Evolutionary conservation across 2,329 filamentous ascomycete genomes (phyloP).

Genomic region (Periconia sp.): DNA sequence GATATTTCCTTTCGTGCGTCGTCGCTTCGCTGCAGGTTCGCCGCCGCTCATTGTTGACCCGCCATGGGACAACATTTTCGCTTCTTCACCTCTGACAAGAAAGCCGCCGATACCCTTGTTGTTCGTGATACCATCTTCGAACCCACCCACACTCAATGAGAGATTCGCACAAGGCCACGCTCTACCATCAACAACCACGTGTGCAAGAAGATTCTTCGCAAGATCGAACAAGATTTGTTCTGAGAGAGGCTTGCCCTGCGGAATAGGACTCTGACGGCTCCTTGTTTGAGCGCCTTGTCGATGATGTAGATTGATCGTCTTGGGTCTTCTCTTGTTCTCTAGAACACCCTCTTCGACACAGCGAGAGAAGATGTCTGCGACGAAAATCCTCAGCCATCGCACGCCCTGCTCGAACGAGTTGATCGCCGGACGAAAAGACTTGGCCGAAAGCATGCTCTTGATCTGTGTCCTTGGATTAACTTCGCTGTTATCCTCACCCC

Average conservation of each 20-base stretch:
- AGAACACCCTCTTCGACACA: constrained; percentile 89
- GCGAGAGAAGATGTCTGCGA: constrained; percentile 86
- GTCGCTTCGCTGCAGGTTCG: constrained; percentile 37
- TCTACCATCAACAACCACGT: constrained; percentile 77
- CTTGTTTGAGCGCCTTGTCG: constrained; percentile 74
- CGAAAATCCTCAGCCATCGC: constrained; percentile 90
- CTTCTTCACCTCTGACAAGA: constrained; percentile 70
- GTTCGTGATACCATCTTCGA: constrained; percentile 83
- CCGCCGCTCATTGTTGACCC: constrained; percentile 12
- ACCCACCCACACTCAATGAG: constrained; percentile 86
- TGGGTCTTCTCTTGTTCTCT: constrained; percentile 85
- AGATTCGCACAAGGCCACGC: constrained; percentile 94
- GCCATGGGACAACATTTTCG: constrained; percentile 50
- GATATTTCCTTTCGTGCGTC: constrained; percentile 43
- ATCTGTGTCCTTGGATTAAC: constrained; percentile 91
- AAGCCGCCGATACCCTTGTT: constrained; percentile 89
- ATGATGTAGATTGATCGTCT: constrained; percentile 84
- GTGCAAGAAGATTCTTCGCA: constrained; percentile 75
- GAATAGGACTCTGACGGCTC: constrained; percentile 78
- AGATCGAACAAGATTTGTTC: constrained; percentile 76
- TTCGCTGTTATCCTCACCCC: constrained; percentile 85
- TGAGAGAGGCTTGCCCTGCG: constrained; percentile 74
- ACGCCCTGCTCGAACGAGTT: constrained; percentile 77
- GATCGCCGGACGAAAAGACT: constrained; percentile 89
- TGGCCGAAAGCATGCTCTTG: constrained; percentile 96